Evolutionary conservation across 805 yeast species (phyloP), one percentile per base, ranked within the genome.

Genomic region (Starmerella bacillaris): DNA sequence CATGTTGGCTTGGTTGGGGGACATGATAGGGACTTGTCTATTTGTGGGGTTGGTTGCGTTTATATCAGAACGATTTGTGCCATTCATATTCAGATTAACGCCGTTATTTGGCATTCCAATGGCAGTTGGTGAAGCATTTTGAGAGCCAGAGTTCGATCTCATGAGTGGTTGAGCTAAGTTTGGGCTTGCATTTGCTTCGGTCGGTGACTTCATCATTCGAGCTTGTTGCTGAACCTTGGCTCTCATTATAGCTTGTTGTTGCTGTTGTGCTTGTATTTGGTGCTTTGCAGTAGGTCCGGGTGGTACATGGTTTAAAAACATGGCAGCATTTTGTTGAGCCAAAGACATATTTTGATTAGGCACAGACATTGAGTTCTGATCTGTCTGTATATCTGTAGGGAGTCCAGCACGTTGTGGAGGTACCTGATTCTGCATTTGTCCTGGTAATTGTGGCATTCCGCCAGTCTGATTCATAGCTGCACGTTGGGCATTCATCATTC

Each of bases 181-280:
- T 20, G 40, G 8, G 24, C 21, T 22, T 24, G 37, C 7, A 31
- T 21, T 19, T 29, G 21, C 32, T 7, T n/a, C 6, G 7, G n/a
- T n/a, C 14, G 32, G 21, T 17, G n/a, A 27, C 9, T 8, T 17
- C 19, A 17, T 19, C 24, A 30, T 32, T 35, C 24, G 30, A 24
- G 27, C 17, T 28, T 28, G 36, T 18, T 37, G 44, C 26, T 37
- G 41, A 2, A 38, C 42, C 4, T 40, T 38, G 2, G 44, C 46
- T 8, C 46, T 36, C 29, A 42, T 9, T 5, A 42, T 33, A 5
- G 40, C 41, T 26, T 43, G 46, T 29, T 39, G 41, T 36, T 41
- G 47, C 17, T 33, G 35, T 32, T 45, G 49, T 12, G 48, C 48
- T 27, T 44, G 49, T 21, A 40, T 37, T 27, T 44, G 49, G 36